These are phyloP conservation scores for Infundibulicybe gibba DNA, from an alignment of 768 basidiomycete species.

Conservation along the genomic window DNA sequence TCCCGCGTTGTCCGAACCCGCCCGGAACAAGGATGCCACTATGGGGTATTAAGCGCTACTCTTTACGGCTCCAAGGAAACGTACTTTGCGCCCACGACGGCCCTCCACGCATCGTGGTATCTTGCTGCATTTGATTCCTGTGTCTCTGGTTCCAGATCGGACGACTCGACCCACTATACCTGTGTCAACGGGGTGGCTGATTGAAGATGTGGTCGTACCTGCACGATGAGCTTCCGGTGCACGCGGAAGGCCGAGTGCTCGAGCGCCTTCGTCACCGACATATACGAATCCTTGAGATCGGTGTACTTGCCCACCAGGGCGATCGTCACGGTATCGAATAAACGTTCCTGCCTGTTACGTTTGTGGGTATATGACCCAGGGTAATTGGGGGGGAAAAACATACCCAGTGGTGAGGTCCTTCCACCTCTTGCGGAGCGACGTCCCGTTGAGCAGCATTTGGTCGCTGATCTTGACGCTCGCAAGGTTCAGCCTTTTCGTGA, in stretches of 20 bases:
- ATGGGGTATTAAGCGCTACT: no score
- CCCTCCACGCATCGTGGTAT: slow-evolving; percentile 95
- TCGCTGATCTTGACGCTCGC: slow-evolving; percentile 48
- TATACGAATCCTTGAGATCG: slow-evolving; percentile 94
- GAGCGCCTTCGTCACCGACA: slow-evolving; percentile 94
- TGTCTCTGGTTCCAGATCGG: slow-evolving; percentile 79
- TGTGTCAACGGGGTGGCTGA: slow-evolving; percentile 1
- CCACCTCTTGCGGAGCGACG: slow-evolving; percentile 72
- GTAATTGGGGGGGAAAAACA: no score
- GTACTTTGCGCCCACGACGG: slow-evolving; percentile 85
- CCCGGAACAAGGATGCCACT: slow-evolving; percentile 98
- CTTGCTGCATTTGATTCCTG: slow-evolving; percentile 78
- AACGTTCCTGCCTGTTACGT: slow-evolving; percentile 90
- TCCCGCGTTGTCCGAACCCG: slow-evolving; percentile 91
- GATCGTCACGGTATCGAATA: slow-evolving; percentile 86
- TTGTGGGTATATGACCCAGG: no score
- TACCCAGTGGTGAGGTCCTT: slow-evolving; percentile 79
- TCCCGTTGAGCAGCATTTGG: slow-evolving; percentile 59
- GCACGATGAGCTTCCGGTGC: slow-evolving; percentile 75
- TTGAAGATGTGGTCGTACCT: slow-evolving; percentile 40
- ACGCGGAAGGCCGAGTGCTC: slow-evolving; percentile 97
- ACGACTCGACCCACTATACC: slow-evolving; percentile 91
- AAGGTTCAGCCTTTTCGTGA: slow-evolving; percentile 80
- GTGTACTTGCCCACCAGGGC: slow-evolving; percentile 98
- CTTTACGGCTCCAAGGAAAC: no score